Evolutionary conservation across 345 rosid genomes (phyloP), one percentile per base, ranked within the genome.

Genomic region (Euphorbia tirucalli): DNA sequence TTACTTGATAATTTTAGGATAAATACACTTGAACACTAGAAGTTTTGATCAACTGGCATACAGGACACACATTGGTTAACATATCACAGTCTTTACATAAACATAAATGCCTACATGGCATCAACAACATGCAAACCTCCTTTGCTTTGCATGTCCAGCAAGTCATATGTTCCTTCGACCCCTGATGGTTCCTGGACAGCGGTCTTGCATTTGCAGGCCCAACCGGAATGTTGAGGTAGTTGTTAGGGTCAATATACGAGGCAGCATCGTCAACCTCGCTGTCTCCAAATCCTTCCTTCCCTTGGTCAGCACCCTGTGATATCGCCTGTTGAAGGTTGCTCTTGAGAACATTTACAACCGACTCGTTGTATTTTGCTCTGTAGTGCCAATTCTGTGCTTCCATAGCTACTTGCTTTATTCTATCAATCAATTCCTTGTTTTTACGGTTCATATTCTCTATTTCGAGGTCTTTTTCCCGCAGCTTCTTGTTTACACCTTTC

Each of bases 21-120:
- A 88, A 58, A 68, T 65, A 82, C 66, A 93, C 95, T 56, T 79
- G 83, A 75, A 90, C 76, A 39, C 95, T 83, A 46, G 79, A 81
- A 31, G 82, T 82, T 85, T 89, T 90, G 80, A 82, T 82, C 74
- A 85, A 73, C 84, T 85, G 92, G 71, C 98, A 93, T 28, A 93
- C 87, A 71, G 97, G 98, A 77, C 97, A 93, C 69, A 83, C 80
- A 28, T 61, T 74, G 70, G 83, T 78, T 19, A 84, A 73, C 72
- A 71, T 82, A 73, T 90, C 89, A 75, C 97, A 93, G 11, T 89
- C 90, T 84, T 79, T 85, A 84, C 98, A 90, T 54, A 93, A 81
- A 81, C 98, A 90, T 59, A 93, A 79, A 69, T 93, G 98, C 85
- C 93, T 89, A 75, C 98, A 93, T 32, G 95, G 98, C 80, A 88